Base-by-base conservation (phyloP, 1,284 basidiomycete species). In the Rhodotorula sp. region DNA sequence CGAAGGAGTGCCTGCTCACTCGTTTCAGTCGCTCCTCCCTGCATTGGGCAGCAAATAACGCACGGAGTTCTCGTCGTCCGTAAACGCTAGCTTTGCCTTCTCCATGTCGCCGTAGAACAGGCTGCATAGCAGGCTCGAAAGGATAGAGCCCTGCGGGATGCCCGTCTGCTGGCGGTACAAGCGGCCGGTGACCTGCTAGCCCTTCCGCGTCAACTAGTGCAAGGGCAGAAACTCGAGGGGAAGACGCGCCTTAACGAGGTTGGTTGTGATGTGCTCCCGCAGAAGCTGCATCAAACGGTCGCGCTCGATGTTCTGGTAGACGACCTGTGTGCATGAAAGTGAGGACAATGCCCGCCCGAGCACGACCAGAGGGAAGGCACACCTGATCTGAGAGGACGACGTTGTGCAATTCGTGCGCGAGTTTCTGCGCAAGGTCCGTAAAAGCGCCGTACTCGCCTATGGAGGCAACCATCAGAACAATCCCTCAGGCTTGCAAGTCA, bases 71-170 rank as follows among this genome's bases (percentile, higher is more conserved):
- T 83, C 81, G 62, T 89, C 86, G 27, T 85, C 79, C 4, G 86
- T 86, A 72, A 89, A 91, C 6, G 81, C 78, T n/a, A 90, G 84
- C 71, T 87, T 84, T 12, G 81, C 83, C 37, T 83, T 85, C 81
- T 98, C 97, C 76, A 99, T 85, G 78, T 95, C 89, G 1, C 93
- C 94, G 74, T 98, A 98, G 81, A 94, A 97, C 81, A 94, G 91
- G 2, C 91, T 91, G 80, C 97, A 99, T 1, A 99, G 83, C 41
- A 98, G 80, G 2, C 91, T 88, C 10, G 94, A 97, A 39, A 99
- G 83, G 37, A 93, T 88, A 0, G 94, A 97, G 25, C 97, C 97
- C 81, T 99, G 97, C 0, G 97, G 94, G 41, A 99, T 98, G 0
- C 97, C 97, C 21, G 92, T 87, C 15, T 86, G 86, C 81, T 99